phyloP scores from a whole-genome alignment of 805 yeast species.

The Kuraishia cidri region DNA sequence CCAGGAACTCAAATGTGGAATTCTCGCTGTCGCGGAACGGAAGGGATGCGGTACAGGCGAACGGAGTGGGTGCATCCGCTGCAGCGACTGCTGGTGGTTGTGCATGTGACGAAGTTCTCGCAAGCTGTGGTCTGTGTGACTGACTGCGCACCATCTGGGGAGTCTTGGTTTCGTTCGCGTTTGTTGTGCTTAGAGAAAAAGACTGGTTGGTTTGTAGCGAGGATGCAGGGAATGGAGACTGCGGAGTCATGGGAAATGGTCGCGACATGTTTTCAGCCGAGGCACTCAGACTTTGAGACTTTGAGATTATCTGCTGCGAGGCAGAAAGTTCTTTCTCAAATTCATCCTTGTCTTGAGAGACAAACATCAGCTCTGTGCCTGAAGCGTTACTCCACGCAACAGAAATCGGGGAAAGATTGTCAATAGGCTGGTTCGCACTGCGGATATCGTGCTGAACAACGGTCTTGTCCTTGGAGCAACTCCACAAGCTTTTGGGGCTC shows the following conservation, averaged over 20 bases:
- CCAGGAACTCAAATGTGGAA: constrained; percentile 34
- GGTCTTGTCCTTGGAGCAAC: constrained; percentile 40
- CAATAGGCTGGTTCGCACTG: constrained; percentile 30
- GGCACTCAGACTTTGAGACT: no score
- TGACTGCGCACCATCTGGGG: constrained; percentile 7
- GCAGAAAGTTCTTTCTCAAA: constrained; percentile 22
- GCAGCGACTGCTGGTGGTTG: neutral
- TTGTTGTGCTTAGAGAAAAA: neutral
- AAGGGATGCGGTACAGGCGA: constrained; percentile 29
- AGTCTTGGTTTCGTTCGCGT: neutral
- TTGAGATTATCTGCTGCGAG: no score
- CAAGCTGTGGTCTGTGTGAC: constrained; percentile 8
- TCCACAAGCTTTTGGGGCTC: constrained; percentile 33
- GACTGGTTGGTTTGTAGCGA: no score
- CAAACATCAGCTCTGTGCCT: constrained; percentile 36
- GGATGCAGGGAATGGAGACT: no score
- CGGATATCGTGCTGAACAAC: constrained; percentile 39
- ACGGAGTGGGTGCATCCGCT: constrained; percentile 10
- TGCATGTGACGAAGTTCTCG: constrained; percentile 10
- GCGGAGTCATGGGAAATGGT: no score
- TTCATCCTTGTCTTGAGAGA: constrained; percentile 38
- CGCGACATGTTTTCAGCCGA: neutral
- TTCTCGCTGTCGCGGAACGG: constrained; percentile 34
- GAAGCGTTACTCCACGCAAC: constrained; percentile 48
- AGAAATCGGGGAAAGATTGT: constrained; percentile 41